Evolutionary conservation across 2,329 filamentous ascomycete species (phyloP).

Genomic region (Lomentospora prolificans): DNA sequence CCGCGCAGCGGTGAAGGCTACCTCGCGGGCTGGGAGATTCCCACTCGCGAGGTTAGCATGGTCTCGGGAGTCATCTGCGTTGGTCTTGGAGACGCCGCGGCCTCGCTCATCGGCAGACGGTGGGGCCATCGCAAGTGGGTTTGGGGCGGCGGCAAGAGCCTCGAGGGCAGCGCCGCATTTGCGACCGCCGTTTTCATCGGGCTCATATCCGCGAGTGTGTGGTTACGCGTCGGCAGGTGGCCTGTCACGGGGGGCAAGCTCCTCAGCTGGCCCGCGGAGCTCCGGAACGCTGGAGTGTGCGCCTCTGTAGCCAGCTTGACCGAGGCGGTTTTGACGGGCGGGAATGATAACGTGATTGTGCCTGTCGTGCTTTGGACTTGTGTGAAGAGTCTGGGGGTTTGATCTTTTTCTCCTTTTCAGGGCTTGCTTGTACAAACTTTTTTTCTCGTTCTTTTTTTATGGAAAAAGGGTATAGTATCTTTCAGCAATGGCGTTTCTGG

Average conservation of each 20-base stretch:
- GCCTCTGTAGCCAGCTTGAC: constrained; percentile 78
- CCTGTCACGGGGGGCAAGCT: constrained; percentile 42
- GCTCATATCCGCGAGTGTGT: constrained; percentile 57
- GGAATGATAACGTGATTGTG: constrained; percentile 97
- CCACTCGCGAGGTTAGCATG: constrained; percentile 73
- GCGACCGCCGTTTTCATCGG: constrained; percentile 68
- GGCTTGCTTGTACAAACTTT: background rate
- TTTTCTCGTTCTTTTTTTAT: background rate
- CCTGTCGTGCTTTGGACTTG: constrained; percentile 88
- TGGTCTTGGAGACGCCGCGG: constrained; percentile 88
- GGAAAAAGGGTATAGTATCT: background rate
- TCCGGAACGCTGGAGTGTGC: constrained; percentile 63
- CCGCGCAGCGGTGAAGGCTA: constrained; percentile 44
- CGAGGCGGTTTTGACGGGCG: constrained; percentile 89
- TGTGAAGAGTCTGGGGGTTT: constrained; percentile 65
- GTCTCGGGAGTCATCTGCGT: constrained; percentile 88
- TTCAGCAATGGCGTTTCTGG: background rate
- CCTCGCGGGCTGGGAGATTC: constrained; percentile 66
- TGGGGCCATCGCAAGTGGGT: constrained; percentile 87
- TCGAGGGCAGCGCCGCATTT: constrained; percentile 82
- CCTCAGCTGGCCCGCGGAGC: constrained; percentile 15
- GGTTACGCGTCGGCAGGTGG: constrained; percentile 71
- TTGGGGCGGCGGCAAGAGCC: constrained; percentile 92
- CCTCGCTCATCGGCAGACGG: constrained; percentile 77
- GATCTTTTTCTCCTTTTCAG: constrained; percentile 11